Evolutionary conservation across 2,329 filamentous ascomycete genomes (phyloP).

Genomic region (Capronia americana): DNA sequence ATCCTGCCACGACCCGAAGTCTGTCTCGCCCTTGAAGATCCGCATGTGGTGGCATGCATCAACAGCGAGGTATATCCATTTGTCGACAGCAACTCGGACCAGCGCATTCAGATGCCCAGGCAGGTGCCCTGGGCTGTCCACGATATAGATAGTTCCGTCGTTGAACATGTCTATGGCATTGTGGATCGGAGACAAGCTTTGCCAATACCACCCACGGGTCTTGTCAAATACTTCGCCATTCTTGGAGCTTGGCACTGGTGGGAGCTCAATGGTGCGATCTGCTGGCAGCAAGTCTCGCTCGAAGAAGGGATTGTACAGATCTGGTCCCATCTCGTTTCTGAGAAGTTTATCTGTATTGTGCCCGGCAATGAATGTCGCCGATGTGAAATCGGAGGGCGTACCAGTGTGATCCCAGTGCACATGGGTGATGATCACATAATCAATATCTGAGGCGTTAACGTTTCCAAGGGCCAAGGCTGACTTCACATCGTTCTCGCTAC

Average conservation of each 20-base stretch:
- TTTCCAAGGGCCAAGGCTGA: constrained; percentile 48
- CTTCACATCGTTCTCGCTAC: constrained; percentile 53
- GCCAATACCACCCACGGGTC: constrained; percentile 47
- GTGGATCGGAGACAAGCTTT: constrained; percentile 52
- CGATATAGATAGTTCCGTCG: constrained; percentile 40
- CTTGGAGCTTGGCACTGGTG: constrained; percentile 40
- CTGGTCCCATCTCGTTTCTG: constrained; percentile 51
- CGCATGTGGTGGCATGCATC: constrained; percentile 62
- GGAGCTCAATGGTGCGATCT: constrained; percentile 37
- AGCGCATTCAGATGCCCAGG: constrained; percentile 42
- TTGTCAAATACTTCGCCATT: constrained; percentile 47
- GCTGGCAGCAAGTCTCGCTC: constrained; percentile 35
- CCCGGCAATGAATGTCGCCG: constrained; percentile 59
- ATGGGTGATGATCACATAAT: constrained; percentile 58
- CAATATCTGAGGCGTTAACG: constrained; percentile 43
- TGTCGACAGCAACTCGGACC: constrained; percentile 41
- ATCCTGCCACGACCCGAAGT: constrained; percentile 58
- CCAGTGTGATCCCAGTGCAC: constrained; percentile 66
- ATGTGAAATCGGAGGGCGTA: constrained; percentile 58
- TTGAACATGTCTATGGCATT: constrained; percentile 51
- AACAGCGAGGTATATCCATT: constrained; percentile 59
- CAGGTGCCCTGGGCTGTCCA: constrained; percentile 42
- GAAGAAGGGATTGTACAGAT: constrained; percentile 47
- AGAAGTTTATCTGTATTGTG: constrained; percentile 53
- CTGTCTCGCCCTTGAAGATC: constrained; percentile 59